Percentiles rank a stretch among this genome's conserved stretches.
These are phyloP conservation scores for Vitis amurensis DNA, from an alignment of 164 flowering plant species.

Conservation along the genomic window DNA sequence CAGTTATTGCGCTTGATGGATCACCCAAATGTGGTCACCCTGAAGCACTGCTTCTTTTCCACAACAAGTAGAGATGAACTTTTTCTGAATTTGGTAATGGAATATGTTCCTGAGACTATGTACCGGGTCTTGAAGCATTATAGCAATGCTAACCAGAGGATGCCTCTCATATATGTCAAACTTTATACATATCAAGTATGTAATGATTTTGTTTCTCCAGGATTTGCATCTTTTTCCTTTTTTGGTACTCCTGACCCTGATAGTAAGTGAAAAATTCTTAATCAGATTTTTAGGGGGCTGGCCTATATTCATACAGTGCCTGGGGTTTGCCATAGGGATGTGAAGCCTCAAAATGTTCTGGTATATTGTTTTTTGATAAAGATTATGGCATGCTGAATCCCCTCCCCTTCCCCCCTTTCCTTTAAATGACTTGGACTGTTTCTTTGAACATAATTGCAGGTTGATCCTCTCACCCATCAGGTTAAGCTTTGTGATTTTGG, in stretches of 20 bases:
- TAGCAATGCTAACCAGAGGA: slow-evolving; percentile 72
- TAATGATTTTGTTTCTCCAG: neutral
- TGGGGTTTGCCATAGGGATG: slow-evolving; percentile 46
- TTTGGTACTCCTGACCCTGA: neutral
- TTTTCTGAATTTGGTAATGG: slow-evolving; percentile 92
- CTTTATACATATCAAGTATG: slow-evolving; percentile 82
- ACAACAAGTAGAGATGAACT: slow-evolving; percentile 89
- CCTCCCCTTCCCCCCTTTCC: neutral
- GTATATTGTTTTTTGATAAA: slow-evolving; percentile 30
- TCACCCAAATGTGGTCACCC: slow-evolving; percentile 84
- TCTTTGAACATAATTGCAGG: slow-evolving; percentile 38
- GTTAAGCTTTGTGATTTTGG: slow-evolving; percentile 98
- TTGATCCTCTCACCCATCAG: slow-evolving; percentile 87
- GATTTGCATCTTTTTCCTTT: neutral
- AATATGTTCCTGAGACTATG: slow-evolving; percentile 89
- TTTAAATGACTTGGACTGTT: slow-evolving; percentile 1
- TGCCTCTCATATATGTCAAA: slow-evolving; percentile 92
- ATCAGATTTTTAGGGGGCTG: slow-evolving; percentile 86
- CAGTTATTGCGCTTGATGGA: slow-evolving; percentile 93
- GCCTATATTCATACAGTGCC: slow-evolving; percentile 69
- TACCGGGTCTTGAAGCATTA: slow-evolving; percentile 80
- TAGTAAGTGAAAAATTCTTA: neutral
- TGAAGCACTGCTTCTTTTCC: slow-evolving; percentile 94
- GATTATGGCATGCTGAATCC: neutral
- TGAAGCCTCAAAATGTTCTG: slow-evolving; percentile 93